Base-by-base conservation (phyloP, 768 basidiomycete genomes). In the Lepiota venenata region DNA sequence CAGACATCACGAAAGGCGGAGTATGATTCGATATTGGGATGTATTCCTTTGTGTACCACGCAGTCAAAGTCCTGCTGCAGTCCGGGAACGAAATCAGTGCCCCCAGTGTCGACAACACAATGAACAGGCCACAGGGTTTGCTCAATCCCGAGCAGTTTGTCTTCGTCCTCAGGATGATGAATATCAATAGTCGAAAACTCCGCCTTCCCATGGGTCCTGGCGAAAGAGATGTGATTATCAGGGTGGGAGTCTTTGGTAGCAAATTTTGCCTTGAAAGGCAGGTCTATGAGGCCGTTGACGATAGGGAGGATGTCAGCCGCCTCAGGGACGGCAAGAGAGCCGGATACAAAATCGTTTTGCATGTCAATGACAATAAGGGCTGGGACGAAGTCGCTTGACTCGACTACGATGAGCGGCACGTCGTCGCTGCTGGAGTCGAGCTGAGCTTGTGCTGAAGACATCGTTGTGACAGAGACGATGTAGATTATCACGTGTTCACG, bases 91-190 rank as follows among this genome's bases (percentile, higher is more conserved):
- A 92, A 75, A 60, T 82, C 79, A 15, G 80, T 78, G 1, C 91
- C 91, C 1, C 61, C 69, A 0, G 78, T 77, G 42, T 73, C 73
- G 49, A 78, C 79, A 20, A 91, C 78, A 60, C 91, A 92, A 64
- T 93, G 91, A 58, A 82, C 83, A 0, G 91, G 91, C 91, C 91
- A 93, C 29, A 93, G 69, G 22, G 80, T 77, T 66, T 88, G 87
- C 39, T 74, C 65, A 55, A 69, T 59, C 35, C 70, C 69, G 16
- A 62, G 46, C 44, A 65, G 55, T 59, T 70, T 62, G 11, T 62
- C 55, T 54, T 61, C 38, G 53, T 74, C 71, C 55, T 73, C 56
- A 57, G 75, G 75, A 37, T 75, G 74, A 54, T 70, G 72, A 20
- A 74, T 69, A 3, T 52, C 73, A 41, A 74, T 76, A n/a, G 72